phyloP scores from a whole-genome alignment of 805 yeast species.

The Candida dendrica region DNA sequence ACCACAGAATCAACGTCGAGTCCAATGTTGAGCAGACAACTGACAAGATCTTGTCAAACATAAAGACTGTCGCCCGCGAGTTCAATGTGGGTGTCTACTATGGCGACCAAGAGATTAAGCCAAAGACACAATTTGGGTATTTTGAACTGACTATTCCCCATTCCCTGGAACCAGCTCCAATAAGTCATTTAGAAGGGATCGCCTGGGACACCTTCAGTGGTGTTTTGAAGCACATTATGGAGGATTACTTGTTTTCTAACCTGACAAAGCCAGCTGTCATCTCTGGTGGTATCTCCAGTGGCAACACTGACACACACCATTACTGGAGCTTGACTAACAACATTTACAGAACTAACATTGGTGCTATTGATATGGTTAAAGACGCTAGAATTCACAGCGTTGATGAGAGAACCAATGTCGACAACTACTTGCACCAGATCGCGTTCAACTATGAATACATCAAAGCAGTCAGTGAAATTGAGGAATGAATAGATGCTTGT shows the following conservation, averaged over 20 bases:
- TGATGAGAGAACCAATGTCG: constrained; percentile 45
- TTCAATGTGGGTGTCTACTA: constrained; percentile 15
- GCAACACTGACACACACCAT: constrained; percentile 63
- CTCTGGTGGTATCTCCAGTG: constrained; percentile 57
- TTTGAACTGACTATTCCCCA: constrained; percentile 30
- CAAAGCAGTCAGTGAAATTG: not conserved
- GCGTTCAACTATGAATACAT: constrained; percentile 45
- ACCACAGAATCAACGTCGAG: constrained; percentile 61
- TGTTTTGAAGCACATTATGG: constrained; percentile 52
- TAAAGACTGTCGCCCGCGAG: constrained; percentile 12
- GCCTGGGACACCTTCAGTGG: constrained; percentile 57
- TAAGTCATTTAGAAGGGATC: constrained; percentile 38
- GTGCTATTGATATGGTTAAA: constrained; percentile 25
- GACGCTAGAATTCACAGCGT: constrained; percentile 44
- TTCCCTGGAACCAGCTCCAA: constrained; percentile 44
- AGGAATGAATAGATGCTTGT: no score
- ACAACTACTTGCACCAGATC: constrained; percentile 44
- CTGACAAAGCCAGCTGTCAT: constrained; percentile 31
- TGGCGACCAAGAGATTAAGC: constrained; percentile 2
- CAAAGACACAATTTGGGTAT: constrained; percentile 28
- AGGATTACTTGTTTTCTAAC: constrained; percentile 38
- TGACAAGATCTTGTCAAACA: constrained; percentile 17
- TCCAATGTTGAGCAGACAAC: constrained; percentile 33
- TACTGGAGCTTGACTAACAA: constrained; percentile 58
- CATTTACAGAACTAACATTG: constrained; percentile 57